Base-by-base conservation (phyloP, 2,329 filamentous ascomycete genomes). In the Paraconiothyrium sp. region DNA sequence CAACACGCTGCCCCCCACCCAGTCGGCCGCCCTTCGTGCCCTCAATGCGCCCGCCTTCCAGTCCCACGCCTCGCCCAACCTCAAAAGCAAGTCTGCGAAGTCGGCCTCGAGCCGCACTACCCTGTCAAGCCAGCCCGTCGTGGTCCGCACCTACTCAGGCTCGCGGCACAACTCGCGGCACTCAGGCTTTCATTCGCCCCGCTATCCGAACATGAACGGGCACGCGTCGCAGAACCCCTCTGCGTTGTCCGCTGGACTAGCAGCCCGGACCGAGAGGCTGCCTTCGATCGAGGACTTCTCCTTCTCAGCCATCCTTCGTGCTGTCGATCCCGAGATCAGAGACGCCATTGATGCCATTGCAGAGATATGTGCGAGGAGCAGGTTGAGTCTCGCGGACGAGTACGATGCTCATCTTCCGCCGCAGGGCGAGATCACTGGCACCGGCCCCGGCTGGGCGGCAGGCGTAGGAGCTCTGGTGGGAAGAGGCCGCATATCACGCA, bases 361-460 rank as follows among this genome's bases (percentile, higher is more conserved):
- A 27, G 86, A 88, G 67, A 88, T 89, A 62, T 88, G 86, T 66
- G 87, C 87, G 3, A 81, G 86, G 61, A 89, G 85, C 73, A 84
- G 84, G 66, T 78, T 88, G 70, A 88, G 86, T 67, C 76, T 89
- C 61, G 86, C 87, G 10, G 86, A 89, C 68, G 86, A 89, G 71
- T 88, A 89, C 71, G 84, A 83, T 37, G 86, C 86, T 47, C 87
- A 89, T 73, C 82, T 88, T 39, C 87, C 87, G 24, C 87, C 87
- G 0, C 78, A 88, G 58, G 86, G 86, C 43, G 86, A 88, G 72
- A 87, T 89, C 64, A 76, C 73, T 13, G 67, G 66, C 10, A 59
- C 68, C 1, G 71, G 72, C 0, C 69, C 67, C 13, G 72, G 64
- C 9, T 75, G 74, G 74, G 70, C 61, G 51, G 61, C 66, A 56